phyloP scores from a whole-genome alignment of 805 yeast species.

The Yarrowia sp. region DNA sequence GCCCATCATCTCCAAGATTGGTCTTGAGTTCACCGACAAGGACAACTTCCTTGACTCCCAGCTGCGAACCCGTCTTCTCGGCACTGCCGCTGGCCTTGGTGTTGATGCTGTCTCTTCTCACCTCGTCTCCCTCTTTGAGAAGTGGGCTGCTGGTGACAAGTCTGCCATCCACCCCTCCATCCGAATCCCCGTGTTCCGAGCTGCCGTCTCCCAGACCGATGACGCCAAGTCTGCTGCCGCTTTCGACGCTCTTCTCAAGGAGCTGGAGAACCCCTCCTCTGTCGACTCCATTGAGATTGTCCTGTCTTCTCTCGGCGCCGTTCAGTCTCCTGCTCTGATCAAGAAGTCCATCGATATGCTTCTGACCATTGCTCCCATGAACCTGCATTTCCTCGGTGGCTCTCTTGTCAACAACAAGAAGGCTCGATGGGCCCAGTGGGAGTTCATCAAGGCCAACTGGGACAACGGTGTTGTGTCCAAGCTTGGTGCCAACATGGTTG shows the following conservation, averaged over 20 bases:
- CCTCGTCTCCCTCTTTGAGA: constrained; percentile 43
- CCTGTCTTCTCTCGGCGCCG: constrained; percentile 52
- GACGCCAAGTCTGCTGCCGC: constrained; percentile 41
- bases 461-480: constrained; percentile 42
- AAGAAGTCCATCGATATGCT: constrained; percentile 44
- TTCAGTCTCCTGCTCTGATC: constrained; percentile 42
- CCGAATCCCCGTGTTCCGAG: constrained; percentile 46
- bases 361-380: constrained; percentile 51
- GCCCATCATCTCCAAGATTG: constrained; percentile 50
- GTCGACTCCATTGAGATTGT: constrained; percentile 60
- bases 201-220: constrained; percentile 43
- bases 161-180: constrained; percentile 51
- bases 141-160: constrained; percentile 46
- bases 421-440: constrained; percentile 49
- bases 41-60: constrained; percentile 62
- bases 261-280: constrained; percentile 50
- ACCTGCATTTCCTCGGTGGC: constrained; percentile 51
- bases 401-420: constrained; percentile 49
- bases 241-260: constrained; percentile 46
- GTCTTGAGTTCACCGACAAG: constrained; percentile 57
- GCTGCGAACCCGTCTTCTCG: constrained; percentile 60
- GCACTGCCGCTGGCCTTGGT: constrained; percentile 55
- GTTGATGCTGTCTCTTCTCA: constrained; percentile 48
- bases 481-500: constrained; percentile 52
- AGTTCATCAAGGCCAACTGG: constrained; percentile 51